Conservation (phyloP, 495 filamentous ascomycete species). For the Podospora fimiseda region DNA sequence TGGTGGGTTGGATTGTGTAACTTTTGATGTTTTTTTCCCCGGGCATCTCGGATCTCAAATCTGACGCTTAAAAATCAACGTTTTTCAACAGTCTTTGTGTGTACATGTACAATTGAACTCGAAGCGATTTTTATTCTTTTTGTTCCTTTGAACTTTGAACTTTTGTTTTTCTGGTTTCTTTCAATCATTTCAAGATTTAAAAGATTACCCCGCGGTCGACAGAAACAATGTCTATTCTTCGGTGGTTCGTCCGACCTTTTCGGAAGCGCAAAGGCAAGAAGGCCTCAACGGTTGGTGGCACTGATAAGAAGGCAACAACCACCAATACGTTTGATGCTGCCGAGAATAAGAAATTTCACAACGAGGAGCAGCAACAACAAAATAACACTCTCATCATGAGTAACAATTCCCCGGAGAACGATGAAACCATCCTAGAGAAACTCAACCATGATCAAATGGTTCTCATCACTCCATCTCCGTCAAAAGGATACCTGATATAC, state of each 20-base stretch:
- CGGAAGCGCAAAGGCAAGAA: too few relatives aligned
- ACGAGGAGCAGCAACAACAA: background rate
- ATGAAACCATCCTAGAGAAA: background rate
- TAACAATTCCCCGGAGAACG: background rate
- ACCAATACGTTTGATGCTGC: background rate
- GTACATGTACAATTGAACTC: too few relatives aligned
- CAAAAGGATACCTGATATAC: slow-evolving; percentile 27
- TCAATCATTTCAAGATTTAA: too few relatives aligned
- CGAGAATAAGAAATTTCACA: background rate
- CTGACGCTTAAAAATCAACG: background rate
- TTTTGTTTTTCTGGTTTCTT: too few relatives aligned
- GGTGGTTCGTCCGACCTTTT: background rate
- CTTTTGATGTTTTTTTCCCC: background rate
- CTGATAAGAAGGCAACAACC: too few relatives aligned
- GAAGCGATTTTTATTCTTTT: background rate
- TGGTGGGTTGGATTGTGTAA: background rate
- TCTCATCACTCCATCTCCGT: slow-evolving; percentile 17
- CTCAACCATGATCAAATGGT: slow-evolving; percentile 32
- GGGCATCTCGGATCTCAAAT: background rate
- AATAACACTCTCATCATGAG: background rate
- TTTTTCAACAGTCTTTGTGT: too few relatives aligned
- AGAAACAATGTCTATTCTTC: background rate
- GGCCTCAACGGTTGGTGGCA: too few relatives aligned
- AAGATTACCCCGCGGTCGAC: too few relatives aligned
- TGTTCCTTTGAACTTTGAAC: background rate